These are phyloP conservation scores for Hanseniaspora vineae DNA, from an alignment of 805 yeast genomes.

Conservation along the genomic window DNA sequence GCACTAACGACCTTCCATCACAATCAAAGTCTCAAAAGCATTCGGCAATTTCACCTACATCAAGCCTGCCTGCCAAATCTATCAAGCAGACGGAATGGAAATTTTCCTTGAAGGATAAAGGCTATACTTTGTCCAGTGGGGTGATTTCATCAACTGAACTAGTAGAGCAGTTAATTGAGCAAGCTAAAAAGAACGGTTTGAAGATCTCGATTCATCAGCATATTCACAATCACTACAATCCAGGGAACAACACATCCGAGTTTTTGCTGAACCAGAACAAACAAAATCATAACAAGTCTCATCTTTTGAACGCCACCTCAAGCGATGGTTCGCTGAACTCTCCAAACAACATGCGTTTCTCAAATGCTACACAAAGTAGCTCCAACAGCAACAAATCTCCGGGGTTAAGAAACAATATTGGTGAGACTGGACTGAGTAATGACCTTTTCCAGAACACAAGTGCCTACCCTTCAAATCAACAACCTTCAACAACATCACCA, in stretches of 20 bases:
- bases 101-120: conserved; percentile 38
- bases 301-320: conserved; percentile 11
- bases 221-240: conserved; percentile 63
- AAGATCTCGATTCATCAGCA: conserved; percentile 73
- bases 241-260: conserved; percentile 19
- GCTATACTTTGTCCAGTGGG: conserved; percentile 37
- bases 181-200: conserved; percentile 45
- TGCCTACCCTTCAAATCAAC: neutral
- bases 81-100: conserved; percentile 47
- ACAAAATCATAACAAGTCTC: conserved; percentile 8
- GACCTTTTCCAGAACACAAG: neutral
- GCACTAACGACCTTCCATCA: no score
- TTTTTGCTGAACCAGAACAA: neutral
- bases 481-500: neutral
- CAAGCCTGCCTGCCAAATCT: neutral
- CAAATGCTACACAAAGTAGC: neutral
- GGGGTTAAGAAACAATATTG: no score
- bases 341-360: neutral
- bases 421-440: no score
- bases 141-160: conserved; percentile 37
- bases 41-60: no score
- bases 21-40: no score
- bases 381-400: conserved; percentile 5
- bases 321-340: conserved; percentile 5
- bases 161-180: conserved; percentile 43